A percentile compares a stretch with the other conserved stretches of the same genome.
Evolutionary conservation across 1,139 yeast genomes (phyloP).

Genomic region (Suhomyces wounanorum): DNA sequence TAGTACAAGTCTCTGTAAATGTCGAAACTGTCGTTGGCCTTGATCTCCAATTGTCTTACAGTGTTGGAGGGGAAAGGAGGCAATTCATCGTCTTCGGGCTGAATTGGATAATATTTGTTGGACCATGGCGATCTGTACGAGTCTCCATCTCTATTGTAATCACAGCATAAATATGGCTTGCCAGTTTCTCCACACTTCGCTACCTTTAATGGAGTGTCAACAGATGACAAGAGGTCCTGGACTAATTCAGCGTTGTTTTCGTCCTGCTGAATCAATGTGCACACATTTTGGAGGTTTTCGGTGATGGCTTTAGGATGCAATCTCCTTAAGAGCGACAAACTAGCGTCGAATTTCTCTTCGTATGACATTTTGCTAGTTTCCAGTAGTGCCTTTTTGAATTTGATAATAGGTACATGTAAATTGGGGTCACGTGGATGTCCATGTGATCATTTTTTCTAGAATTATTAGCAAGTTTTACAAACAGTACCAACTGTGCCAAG

Average conservation of each 20-base stretch:
- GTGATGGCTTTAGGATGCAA: slow-evolving; percentile 74
- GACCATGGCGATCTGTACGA: slow-evolving; percentile 92
- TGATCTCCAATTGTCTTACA: slow-evolving; percentile 72
- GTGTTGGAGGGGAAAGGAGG: slow-evolving; percentile 72
- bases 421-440: no score
- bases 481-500: not conserved
- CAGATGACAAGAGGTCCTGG: slow-evolving; percentile 82
- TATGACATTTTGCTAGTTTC: slow-evolving; percentile 10
- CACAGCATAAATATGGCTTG: slow-evolving; percentile 80
- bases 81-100: slow-evolving; percentile 52
- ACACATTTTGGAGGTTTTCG: slow-evolving; percentile 63
- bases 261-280: slow-evolving; percentile 64
- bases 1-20: slow-evolving; percentile 90
- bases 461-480: no score
- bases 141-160: slow-evolving; percentile 94
- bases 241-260: slow-evolving; percentile 56
- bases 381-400: not conserved
- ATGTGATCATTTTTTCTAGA: no score
- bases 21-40: slow-evolving; percentile 90
- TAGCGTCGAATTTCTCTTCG: slow-evolving; percentile 80
- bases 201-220: slow-evolving; percentile 78
- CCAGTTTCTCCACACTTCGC: slow-evolving; percentile 59
- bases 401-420: no score
- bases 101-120: slow-evolving; percentile 69
- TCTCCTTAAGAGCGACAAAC: slow-evolving; percentile 83